Evolutionary conservation across 441 rosid genomes (phyloP).

Genomic region (Daphne laureola): DNA sequence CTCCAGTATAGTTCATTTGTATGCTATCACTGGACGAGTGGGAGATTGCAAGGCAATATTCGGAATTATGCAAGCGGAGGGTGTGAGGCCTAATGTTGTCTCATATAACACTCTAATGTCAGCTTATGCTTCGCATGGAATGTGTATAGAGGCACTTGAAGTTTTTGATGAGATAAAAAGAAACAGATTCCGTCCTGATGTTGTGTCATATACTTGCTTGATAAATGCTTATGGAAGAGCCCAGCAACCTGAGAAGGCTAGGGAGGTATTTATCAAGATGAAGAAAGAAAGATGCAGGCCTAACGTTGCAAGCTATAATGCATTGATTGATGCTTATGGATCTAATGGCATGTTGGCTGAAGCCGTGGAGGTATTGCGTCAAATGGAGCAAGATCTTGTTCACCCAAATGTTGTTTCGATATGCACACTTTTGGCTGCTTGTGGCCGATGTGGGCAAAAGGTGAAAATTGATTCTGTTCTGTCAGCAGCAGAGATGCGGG

Average conservation of each 20-base stretch:
- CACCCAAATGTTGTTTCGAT: slow-evolving; percentile 73
- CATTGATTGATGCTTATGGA: slow-evolving; percentile 86
- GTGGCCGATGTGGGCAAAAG: slow-evolving; percentile 63
- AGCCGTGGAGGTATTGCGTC: slow-evolving; percentile 65
- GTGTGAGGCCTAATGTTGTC: slow-evolving; percentile 69
- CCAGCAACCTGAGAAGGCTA: slow-evolving; percentile 62
- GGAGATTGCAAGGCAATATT: slow-evolving; percentile 71
- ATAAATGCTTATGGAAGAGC: slow-evolving; percentile 92
- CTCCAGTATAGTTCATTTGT: slow-evolving; percentile 68
- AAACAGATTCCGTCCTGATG: slow-evolving; percentile 58
- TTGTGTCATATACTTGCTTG: slow-evolving; percentile 72
- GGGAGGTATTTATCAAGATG: slow-evolving; percentile 66
- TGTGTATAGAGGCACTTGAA: slow-evolving; percentile 69
- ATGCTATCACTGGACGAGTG: slow-evolving; percentile 65
- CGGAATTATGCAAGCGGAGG: slow-evolving; percentile 74
- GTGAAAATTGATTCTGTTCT: slow-evolving; percentile 75
- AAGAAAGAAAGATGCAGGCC: slow-evolving; percentile 60
- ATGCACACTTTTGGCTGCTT: slow-evolving; percentile 80
- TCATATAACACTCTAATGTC: slow-evolving; percentile 72
- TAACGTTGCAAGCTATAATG: slow-evolving; percentile 70
- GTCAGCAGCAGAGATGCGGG: slow-evolving; percentile 69
- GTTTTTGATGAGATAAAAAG: slow-evolving; percentile 60
- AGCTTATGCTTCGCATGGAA: slow-evolving; percentile 81
- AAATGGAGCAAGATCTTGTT: slow-evolving; percentile 73
- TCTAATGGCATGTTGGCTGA: slow-evolving; percentile 69